These are phyloP conservation scores for Drechslerella dactyloides DNA, from an alignment of 2,329 filamentous ascomycete genomes.

Conservation along the genomic window DNA sequence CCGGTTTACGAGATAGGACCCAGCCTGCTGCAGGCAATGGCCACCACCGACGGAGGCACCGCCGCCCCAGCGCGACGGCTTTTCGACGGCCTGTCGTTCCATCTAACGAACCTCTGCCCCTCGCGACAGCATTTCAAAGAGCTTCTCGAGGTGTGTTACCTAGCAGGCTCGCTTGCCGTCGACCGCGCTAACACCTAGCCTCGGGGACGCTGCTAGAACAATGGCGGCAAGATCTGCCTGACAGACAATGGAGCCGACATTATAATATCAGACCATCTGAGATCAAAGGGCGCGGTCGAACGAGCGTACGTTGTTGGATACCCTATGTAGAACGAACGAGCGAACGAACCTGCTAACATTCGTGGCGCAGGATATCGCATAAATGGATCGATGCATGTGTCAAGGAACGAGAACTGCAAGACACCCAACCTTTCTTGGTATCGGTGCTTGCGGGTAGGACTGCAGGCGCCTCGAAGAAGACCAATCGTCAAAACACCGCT, in stretches of 20 bases:
- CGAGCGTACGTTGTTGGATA: conserved; percentile 61
- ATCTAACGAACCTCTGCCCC: conserved; percentile 33
- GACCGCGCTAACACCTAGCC: not conserved
- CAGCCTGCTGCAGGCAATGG: too few species aligned
- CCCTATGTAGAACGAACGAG: too few species aligned
- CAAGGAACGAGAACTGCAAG: conserved; percentile 60
- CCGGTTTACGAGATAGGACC: too few species aligned
- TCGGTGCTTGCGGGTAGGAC: conserved; percentile 57
- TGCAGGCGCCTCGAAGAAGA: conserved; percentile 54
- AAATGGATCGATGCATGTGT: conserved; percentile 66
- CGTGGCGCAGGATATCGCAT: conserved; percentile 62
- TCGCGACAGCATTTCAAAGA: conserved; percentile 14
- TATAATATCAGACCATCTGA: conserved; percentile 63
- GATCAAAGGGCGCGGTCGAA: conserved; percentile 60
- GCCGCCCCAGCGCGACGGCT: not conserved
- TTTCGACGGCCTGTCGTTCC: conserved; percentile 23
- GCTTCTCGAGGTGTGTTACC: conserved; percentile 34
- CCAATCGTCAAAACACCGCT: conserved; percentile 12
- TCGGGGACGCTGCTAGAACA: conserved; percentile 20
- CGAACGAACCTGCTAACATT: not conserved
- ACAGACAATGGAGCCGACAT: conserved; percentile 39
- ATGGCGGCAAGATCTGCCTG: conserved; percentile 42
- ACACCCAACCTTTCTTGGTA: conserved; percentile 60
- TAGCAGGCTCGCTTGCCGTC: conserved; percentile 17
- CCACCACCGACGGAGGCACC: conserved; percentile 16